These are phyloP conservation scores for Fonsecaea pedrosoi DNA, from an alignment of 2,329 filamentous ascomycete genomes.

Conservation along the genomic window DNA sequence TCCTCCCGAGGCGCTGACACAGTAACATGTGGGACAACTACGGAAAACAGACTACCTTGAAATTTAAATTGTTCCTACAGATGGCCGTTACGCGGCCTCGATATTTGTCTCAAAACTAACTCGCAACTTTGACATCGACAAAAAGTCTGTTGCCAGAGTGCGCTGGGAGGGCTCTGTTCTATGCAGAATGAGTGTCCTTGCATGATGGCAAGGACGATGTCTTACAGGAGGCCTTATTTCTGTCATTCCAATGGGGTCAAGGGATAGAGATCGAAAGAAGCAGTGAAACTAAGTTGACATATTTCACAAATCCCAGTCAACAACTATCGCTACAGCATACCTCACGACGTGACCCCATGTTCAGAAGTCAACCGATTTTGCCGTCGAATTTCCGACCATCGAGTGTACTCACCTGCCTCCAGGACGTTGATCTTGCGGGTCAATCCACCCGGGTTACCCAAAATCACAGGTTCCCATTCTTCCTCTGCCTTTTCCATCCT, in stretches of 20 bases:
- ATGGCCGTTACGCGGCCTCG: neutral
- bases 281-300: neutral
- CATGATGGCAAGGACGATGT: neutral
- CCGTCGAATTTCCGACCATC: slow-evolving; percentile 75
- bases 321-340: neutral
- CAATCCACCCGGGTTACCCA: slow-evolving; percentile 74
- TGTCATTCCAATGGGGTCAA: neutral
- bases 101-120: neutral
- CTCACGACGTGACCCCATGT: neutral
- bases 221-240: neutral
- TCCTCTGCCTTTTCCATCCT: slow-evolving; percentile 8
- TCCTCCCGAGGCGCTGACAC: slow-evolving; percentile 4
- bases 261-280: neutral
- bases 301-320: neutral
- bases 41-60: neutral
- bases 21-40: neutral
- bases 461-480: slow-evolving; percentile 70
- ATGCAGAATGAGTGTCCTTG: too few species aligned
- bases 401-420: slow-evolving; percentile 70
- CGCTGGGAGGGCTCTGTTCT: too few species aligned
- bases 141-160: neutral
- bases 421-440: slow-evolving; percentile 73
- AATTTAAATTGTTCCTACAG: neutral
- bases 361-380: slow-evolving; percentile 58
- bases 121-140: neutral